phyloP scores from a whole-genome alignment of 1,139 yeast genomes.

The Nakaseomyces glabratus region DNA sequence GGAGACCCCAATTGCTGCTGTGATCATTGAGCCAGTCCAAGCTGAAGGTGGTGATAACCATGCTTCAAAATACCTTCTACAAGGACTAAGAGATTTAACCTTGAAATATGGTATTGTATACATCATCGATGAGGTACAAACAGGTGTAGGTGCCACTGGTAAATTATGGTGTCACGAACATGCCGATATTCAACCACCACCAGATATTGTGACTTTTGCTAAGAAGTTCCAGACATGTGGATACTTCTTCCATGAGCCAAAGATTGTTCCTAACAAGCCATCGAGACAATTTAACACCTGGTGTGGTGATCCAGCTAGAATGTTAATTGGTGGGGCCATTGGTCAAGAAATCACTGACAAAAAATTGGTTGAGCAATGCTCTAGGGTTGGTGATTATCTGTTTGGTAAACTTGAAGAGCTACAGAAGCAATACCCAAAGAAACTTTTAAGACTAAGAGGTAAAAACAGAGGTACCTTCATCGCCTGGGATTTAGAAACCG shows the following conservation, averaged over 20 bases:
- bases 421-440: slow-evolving; percentile 38
- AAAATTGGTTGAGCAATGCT: slow-evolving; percentile 43
- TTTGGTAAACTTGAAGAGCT: slow-evolving; percentile 40
- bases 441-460: slow-evolving; percentile 52
- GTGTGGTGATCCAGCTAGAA: slow-evolving; percentile 75
- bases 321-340: slow-evolving; percentile 55
- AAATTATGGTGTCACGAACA: slow-evolving; percentile 68
- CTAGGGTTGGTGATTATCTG: slow-evolving; percentile 52
- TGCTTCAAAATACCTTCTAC: slow-evolving; percentile 51
- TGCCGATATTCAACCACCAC: slow-evolving; percentile 53
- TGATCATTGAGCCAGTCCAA: slow-evolving; percentile 65
- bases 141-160: slow-evolving; percentile 70
- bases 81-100: slow-evolving; percentile 55
- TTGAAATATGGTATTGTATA: slow-evolving; percentile 48
- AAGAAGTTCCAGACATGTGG: slow-evolving; percentile 78
- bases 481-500: slow-evolving; percentile 57
- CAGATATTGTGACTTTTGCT: slow-evolving; percentile 67
- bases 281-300: slow-evolving; percentile 76
- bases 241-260: slow-evolving; percentile 57
- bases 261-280: slow-evolving; percentile 52
- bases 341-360: slow-evolving; percentile 48
- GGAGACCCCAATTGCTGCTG: slow-evolving; percentile 54
- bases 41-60: slow-evolving; percentile 74
- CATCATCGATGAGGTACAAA: slow-evolving; percentile 68
- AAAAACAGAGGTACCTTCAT: slow-evolving; percentile 60